Evolutionary conservation across 495 filamentous ascomycete species (phyloP), one percentile per base, ranked within the genome.

Genomic region (Aspergillus nanangensis): DNA sequence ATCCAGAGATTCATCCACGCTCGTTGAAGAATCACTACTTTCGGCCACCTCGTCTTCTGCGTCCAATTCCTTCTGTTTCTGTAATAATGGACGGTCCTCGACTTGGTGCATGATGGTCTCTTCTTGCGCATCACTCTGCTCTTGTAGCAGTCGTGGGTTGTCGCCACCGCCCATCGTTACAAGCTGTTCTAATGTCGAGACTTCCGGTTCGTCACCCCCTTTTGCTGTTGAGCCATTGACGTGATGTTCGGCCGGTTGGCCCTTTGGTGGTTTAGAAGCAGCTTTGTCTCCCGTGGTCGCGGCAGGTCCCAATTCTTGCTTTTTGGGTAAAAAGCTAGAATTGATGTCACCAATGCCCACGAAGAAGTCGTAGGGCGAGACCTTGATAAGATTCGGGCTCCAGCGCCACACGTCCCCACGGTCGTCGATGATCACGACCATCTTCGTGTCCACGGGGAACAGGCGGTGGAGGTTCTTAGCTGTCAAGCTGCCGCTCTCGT

Each of bases 381-480:
- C 94, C 66, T 94, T 96, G 69, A 99, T 88, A 18, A 99, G 76
- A 55, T 99, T 96, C 9, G 84, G 78, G 54, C 85, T 84, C 79
- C 94, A 97, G 38, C 84, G 82, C 93, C 93, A 99, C n/a, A 99
- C 91, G 62, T 99, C 93, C 24, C 88, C 89, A 53, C 93, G 79
- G 58, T 99, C 93, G 63, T 99, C 93, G 49, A 99, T 99, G 57
- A 99, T 96, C 21, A 95, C 90, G 15, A 95, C 93, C 93, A 99
- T 99, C 68, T 95, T 92, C 8, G 91, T 96, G 67, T 96, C 93
- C 34, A 94, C 87, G 13, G 93, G 93, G 63, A 99, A 99, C 25
- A 99, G 64, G 13, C 94, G 80, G 58, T 95, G 85, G 5, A 99
- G 75, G 47, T 80, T 92, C 72, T 99, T 99, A 33, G 85, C 80